These are phyloP conservation scores for Cynanchum wilfordii DNA, from an alignment of 257 asterid genomes.

Conservation along the genomic window DNA sequence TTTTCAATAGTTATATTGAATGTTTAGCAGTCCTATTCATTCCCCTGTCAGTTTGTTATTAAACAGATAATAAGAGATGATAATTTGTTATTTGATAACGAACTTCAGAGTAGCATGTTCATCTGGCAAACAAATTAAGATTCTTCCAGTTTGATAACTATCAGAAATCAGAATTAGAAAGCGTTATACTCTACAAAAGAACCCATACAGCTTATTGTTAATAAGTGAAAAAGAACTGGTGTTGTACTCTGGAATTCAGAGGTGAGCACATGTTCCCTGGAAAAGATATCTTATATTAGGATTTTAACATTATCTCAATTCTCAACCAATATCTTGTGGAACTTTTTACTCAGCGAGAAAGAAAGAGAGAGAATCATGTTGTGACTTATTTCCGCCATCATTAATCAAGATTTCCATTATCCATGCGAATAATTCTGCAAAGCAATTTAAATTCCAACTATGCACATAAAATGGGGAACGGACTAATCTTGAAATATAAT, in stretches of 20 bases:
- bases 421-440: background rate
- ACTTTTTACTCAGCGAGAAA: background rate
- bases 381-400: background rate
- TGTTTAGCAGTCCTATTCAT: background rate
- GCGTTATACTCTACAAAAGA: background rate
- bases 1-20: background rate
- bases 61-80: background rate
- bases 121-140: background rate
- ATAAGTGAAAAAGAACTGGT: background rate
- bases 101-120: background rate
- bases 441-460: background rate
- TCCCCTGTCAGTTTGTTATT: background rate
- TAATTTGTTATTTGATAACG: background rate
- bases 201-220: background rate
- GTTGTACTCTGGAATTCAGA: background rate
- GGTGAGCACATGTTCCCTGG: background rate
- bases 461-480: background rate
- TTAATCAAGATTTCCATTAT: background rate
- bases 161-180: background rate
- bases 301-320: background rate
- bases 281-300: background rate
- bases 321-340: background rate
- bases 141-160: background rate
- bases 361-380: background rate
- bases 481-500: background rate